Evolutionary conservation across 192 early-diverging fungal genomes (phyloP), one percentile per base, ranked within the genome.

Genomic region (Martensiomyces pterosporus): DNA sequence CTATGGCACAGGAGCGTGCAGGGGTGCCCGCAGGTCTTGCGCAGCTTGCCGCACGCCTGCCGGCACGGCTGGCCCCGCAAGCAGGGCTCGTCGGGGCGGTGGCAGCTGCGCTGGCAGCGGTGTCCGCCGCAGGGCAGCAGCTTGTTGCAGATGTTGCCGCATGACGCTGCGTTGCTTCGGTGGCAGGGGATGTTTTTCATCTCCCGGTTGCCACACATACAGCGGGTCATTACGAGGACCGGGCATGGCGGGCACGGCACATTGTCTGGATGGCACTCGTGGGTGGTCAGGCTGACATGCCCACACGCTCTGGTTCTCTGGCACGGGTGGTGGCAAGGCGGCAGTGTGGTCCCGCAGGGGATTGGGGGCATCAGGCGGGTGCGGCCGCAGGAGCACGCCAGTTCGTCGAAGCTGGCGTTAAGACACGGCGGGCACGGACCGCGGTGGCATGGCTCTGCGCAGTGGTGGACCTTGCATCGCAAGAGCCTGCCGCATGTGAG

Each of bases 161-260:
- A 90, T 17, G 75, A 69, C 6, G 85, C 82, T 1, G 52, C 51
- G 9, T 75, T 70, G 32, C 65, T 79, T 19, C 90, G 78, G 40
- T 88, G 87, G 57, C 94, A 97, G 4, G 90, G 85, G 3, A 93
- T 72, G 51, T 87, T 92, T 19, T 80, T 82, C 65, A 94, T 66
- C 24, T 72, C 74, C 14, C 77, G 74, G 49, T 83, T 87, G 27
- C 91, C 89, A 57, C 94, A 97, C 73, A 83, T 77, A 49, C 88
- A 90, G 47, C 42, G 52, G 26, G 84, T 75, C 7, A 78, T 62
- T 0, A 90, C 88, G 32, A 98, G 82, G 33, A 88, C 77, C 13
- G 91, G 74, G 67, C 95, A 98, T 17, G 93, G 93, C 9, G 95
- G 91, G 32, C 95, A 98, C 2, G 89, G 78, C 40, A 82, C 84